Evolutionary conservation across 2,329 filamentous ascomycete genomes (phyloP), one percentile per base, ranked within the genome.

Genomic region (Talaromyces sp.): DNA sequence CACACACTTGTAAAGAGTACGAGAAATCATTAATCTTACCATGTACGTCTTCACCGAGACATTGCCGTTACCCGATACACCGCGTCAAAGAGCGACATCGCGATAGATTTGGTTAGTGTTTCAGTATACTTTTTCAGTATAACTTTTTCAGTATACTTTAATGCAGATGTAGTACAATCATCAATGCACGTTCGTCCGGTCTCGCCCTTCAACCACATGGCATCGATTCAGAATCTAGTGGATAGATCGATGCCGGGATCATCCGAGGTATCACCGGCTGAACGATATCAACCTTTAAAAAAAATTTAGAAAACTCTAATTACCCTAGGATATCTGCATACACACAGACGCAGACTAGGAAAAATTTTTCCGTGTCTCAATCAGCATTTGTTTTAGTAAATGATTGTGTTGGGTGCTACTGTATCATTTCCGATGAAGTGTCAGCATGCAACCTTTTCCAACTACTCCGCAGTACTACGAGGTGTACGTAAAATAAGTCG

Each of bases 181-280:
- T 31, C 22, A 50, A 50, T 11, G 47, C 47, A 6, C 27, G 54
- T 47, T 59, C 57, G 16, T 47, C 57, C 57, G 57, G 10, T 60
- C 41, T 60, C 57, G 41, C 57, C 22, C n/a, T 22, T 22, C 9
- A 19, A 45, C 27, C 27, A 41, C 39, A 45, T 45, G 37, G 56
- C 22, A 45, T n/a, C 22, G 56, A 52, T 33, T n/a, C 2, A n/a
- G 10, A 27, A 49, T 50, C 47, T 52, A 52, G 49, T 16, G 33
- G 31, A 37, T 35, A 22, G 3, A 2, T 39, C 13, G 16, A 47
- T 60, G 35, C 57, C 57, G 57, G 57, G 57, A 60, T 60, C 57
- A 19, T 60, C 57, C 57, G 57, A 47, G 24, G 57, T 35, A 27
- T 60, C n/a, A n/a, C 47, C 47, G 27, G 47, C 47, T 50, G 47